phyloP scores from a whole-genome alignment of 805 yeast genomes.

The Yarrowia hollandica region DNA sequence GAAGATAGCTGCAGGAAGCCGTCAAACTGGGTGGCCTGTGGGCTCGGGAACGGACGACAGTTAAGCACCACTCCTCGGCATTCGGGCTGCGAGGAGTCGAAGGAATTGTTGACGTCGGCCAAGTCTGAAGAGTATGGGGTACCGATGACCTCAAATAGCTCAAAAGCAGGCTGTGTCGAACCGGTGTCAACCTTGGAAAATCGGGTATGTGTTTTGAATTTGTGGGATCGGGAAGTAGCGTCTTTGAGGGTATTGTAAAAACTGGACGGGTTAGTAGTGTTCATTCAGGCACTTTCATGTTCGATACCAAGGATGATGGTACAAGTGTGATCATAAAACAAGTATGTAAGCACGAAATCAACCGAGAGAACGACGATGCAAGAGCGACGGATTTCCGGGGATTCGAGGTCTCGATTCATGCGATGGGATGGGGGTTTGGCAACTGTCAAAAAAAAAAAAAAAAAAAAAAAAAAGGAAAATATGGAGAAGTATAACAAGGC shows the following conservation, averaged over 20 bases:
- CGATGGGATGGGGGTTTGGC: no score
- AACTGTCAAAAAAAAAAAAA: neutral
- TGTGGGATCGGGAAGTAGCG: neutral
- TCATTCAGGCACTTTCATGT: neutral
- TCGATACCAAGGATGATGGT: no score
- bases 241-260: slow-evolving; percentile 24
- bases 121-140: slow-evolving; percentile 14
- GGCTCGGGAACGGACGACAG: slow-evolving; percentile 9
- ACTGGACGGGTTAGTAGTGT: slow-evolving; percentile 11
- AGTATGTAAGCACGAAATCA: neutral
- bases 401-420: no score
- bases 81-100: neutral
- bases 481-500: no score
- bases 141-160: slow-evolving; percentile 23
- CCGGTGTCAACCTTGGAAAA: neutral
- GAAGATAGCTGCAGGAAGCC: slow-evolving; percentile 18
- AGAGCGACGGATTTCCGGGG: no score
- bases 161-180: neutral
- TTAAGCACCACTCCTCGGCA: slow-evolving; percentile 20
- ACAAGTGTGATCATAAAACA: no score
- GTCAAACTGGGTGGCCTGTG: slow-evolving; percentile 18
- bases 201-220: slow-evolving; percentile 20
- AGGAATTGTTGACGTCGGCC: neutral
- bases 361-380: no score
- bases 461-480: neutral